Evolutionary conservation across 1,284 basidiomycete species (phyloP).

Genomic region (Naganishia sp.): DNA sequence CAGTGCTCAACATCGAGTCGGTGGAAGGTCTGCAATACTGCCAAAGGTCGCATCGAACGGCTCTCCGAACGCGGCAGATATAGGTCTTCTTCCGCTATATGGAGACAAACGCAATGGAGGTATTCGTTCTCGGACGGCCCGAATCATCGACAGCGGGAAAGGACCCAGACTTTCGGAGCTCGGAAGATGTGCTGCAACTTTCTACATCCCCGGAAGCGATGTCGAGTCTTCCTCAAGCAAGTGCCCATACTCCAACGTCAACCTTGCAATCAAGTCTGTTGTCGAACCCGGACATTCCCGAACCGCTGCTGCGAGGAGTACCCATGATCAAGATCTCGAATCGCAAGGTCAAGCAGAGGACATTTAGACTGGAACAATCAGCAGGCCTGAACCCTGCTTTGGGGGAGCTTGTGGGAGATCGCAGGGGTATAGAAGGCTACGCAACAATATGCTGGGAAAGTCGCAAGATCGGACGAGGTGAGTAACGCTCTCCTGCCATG

Average conservation of each 20-base stretch:
- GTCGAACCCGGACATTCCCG: conserved; percentile 29
- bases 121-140: no score
- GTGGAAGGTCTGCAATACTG: no score
- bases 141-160: no score
- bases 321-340: conserved; percentile 86
- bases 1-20: no score
- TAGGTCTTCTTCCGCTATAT: no score
- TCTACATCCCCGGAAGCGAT: conserved; percentile 15
- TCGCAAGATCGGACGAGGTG: conserved; percentile 72
- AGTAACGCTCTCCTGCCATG: conserved; percentile 47
- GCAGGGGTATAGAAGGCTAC: conserved; percentile 16
- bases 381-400: conserved; percentile 57
- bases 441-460: conserved; percentile 76
- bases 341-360: conserved; percentile 73
- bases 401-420: conserved; percentile 62
- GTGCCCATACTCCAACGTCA: neutral
- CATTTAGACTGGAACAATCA: conserved; percentile 62
- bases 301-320: conserved; percentile 56
- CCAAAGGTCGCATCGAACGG: no score
- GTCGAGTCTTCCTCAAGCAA: neutral
- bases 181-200: neutral
- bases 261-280: neutral
- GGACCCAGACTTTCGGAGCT: no score
- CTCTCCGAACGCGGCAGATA: no score
- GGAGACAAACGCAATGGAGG: no score